A percentile compares a stretch with the other conserved stretches of the same genome.
Conservation (phyloP, 495 filamentous ascomycete genomes). For the Cetradonia linearis region DNA sequence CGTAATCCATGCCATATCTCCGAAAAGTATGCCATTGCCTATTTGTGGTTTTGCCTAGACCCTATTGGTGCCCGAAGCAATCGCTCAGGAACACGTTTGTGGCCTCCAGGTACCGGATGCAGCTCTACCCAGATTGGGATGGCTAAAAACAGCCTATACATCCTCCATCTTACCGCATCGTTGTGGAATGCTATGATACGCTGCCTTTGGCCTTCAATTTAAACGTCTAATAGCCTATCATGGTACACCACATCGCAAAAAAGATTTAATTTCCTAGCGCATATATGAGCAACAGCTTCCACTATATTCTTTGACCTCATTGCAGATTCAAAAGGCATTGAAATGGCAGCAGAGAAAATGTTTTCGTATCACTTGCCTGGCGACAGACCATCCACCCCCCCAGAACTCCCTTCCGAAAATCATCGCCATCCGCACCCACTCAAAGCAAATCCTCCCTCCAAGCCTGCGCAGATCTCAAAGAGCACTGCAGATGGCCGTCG, state of each 20-base stretch:
- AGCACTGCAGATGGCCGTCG: constrained; percentile 2
- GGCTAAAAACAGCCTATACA: not conserved
- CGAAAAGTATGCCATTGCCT: not conserved
- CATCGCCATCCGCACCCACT: constrained; percentile 6
- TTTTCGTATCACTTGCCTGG: constrained; percentile 5
- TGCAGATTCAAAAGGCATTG: not conserved
- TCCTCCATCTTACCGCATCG: not conserved
- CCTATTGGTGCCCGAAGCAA: constrained; percentile 6
- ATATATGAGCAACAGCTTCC: not conserved
- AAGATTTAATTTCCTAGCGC: not conserved
- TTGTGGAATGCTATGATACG: constrained; percentile 7
- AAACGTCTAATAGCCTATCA: constrained; percentile 3
- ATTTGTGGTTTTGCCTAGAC: not conserved
- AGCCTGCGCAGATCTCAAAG: not conserved
- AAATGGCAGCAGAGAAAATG: constrained; percentile 4
- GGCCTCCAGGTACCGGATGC: constrained; percentile 8
- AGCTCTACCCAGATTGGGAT: constrained; percentile 8
- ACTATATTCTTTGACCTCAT: not conserved
- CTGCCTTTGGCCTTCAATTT: not conserved
- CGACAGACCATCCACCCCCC: constrained; percentile 6
- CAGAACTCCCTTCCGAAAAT: not conserved
- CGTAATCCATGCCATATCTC: constrained; percentile 1
- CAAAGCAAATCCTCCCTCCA: not conserved
- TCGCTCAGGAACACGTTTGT: constrained; percentile 11
- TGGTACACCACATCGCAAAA: constrained; percentile 9